Conservation (phyloP, 306 rosid genomes). For the Cucurbita argyrosperma region DNA sequence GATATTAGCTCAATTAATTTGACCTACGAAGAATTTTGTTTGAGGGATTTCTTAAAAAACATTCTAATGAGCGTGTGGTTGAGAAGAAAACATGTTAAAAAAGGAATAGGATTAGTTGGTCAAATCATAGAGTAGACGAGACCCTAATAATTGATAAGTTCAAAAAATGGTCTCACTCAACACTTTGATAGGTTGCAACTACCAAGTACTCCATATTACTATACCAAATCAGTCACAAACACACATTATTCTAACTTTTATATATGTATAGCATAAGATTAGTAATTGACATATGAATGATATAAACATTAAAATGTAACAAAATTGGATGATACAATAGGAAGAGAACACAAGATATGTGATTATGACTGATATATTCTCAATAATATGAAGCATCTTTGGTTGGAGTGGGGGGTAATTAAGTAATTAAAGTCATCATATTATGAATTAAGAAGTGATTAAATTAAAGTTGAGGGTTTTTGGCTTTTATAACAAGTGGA, state of each 20-base stretch:
- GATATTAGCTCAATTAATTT: neutral
- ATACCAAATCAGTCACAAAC: neutral
- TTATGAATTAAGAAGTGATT: too few species aligned
- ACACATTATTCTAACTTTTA: too few species aligned
- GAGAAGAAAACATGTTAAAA: too few species aligned
- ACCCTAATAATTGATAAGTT: neutral
- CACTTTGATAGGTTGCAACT: neutral
- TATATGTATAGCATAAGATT: too few species aligned
- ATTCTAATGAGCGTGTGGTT: too few species aligned
- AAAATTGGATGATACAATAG: neutral
- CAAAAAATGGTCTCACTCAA: neutral
- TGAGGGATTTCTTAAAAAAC: too few species aligned
- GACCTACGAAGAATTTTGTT: too few species aligned
- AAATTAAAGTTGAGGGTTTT: neutral
- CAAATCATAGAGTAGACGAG: too few species aligned
- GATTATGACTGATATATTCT: neutral
- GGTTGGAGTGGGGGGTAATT: neutral
- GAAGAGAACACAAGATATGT: neutral
- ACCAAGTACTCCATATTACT: neutral
- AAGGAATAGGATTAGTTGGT: too few species aligned
- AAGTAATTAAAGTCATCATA: too few species aligned
- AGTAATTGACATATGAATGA: too few species aligned
- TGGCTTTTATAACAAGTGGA: constrained; percentile 12
- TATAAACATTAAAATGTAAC: neutral
- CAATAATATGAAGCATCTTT: neutral